Conservation (phyloP, 495 filamentous ascomycete genomes). For the Talaromyces wortmannii region DNA sequence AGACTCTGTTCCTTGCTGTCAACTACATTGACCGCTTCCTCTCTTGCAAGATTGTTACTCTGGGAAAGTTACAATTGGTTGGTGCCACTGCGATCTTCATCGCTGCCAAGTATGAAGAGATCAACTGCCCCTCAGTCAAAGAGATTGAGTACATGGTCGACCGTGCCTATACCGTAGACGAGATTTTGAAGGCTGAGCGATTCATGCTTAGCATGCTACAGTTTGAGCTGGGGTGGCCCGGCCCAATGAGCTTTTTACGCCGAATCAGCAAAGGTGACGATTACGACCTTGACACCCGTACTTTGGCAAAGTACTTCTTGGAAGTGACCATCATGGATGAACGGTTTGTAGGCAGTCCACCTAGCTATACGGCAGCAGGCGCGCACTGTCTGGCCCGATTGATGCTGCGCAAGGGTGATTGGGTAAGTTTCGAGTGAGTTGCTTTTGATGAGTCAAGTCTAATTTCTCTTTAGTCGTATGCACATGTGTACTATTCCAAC, state of each 20-base stretch:
- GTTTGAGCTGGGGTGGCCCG: constrained; percentile 93
- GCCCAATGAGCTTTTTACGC: constrained; percentile 95
- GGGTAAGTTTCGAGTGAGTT: constrained; percentile 46
- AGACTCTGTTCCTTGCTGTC: constrained; percentile 87
- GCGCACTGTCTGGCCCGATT: constrained; percentile 89
- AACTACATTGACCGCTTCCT: constrained; percentile 98
- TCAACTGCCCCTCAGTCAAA: constrained; percentile 87
- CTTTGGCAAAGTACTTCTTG: constrained; percentile 95
- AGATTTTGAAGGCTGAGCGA: constrained; percentile 93
- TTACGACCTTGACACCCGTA: constrained; percentile 92
- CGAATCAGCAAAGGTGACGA: constrained; percentile 98
- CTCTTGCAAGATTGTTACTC: constrained; percentile 86
- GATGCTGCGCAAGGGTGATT: constrained; percentile 82
- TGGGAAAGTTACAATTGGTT: constrained; percentile 92
- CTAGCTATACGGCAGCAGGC: constrained; percentile 85
- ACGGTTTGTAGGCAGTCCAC: constrained; percentile 83
- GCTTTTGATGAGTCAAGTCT: neutral
- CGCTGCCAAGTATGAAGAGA: constrained; percentile 97
- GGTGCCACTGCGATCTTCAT: constrained; percentile 94
- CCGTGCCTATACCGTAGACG: constrained; percentile 76
- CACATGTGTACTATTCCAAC: constrained; percentile 85
- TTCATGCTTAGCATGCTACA: constrained; percentile 96
- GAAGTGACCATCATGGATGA: constrained; percentile 98
- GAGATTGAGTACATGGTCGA: constrained; percentile 99
- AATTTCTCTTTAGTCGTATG: constrained; percentile 11